These are phyloP conservation scores for Pulveroboletus ravenelii DNA, from an alignment of 768 basidiomycete genomes.

Conservation along the genomic window DNA sequence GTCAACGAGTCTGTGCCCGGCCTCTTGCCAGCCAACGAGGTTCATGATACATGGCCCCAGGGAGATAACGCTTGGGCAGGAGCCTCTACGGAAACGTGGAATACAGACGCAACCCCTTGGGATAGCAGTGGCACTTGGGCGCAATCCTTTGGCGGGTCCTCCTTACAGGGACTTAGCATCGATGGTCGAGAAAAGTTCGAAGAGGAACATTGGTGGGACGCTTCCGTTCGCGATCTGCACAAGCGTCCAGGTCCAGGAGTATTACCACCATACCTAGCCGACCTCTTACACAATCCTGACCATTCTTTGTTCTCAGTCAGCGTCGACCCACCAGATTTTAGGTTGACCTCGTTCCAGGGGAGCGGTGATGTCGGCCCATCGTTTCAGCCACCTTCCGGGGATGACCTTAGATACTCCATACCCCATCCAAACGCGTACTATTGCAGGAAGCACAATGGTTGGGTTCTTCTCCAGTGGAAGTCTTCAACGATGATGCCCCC, in stretches of 20 bases:
- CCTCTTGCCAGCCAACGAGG: slow-evolving; percentile 35
- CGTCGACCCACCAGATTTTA: slow-evolving; percentile 33
- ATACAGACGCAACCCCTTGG: slow-evolving; percentile 22
- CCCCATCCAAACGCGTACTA: slow-evolving; percentile 84
- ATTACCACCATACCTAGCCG: slow-evolving; percentile 62
- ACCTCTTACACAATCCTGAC: slow-evolving; percentile 64
- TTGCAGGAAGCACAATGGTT: slow-evolving; percentile 77
- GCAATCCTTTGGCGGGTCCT: slow-evolving; percentile 16
- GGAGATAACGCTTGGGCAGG: slow-evolving; percentile 14
- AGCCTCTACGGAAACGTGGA: slow-evolving; percentile 17
- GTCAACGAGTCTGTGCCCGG: slow-evolving; percentile 33
- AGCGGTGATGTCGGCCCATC: slow-evolving; percentile 11
- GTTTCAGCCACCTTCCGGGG: slow-evolving; percentile 44
- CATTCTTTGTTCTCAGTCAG: slow-evolving; percentile 67
- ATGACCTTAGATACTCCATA: slow-evolving; percentile 62
- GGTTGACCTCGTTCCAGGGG: slow-evolving; percentile 19
- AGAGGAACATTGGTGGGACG: slow-evolving; percentile 69
- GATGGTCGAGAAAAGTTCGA: slow-evolving; percentile 57
- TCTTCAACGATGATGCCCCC: slow-evolving; percentile 58
- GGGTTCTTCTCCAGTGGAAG: slow-evolving; percentile 73
- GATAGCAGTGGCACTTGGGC: slow-evolving; percentile 22
- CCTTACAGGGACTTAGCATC: slow-evolving; percentile 39
- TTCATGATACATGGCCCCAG: slow-evolving; percentile 18
- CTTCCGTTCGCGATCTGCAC: slow-evolving; percentile 38
- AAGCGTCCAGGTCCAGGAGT: slow-evolving; percentile 68